Evolutionary conservation across 164 flowering plant genomes (phyloP).

Genomic region (Euptelea pleiosperma): DNA sequence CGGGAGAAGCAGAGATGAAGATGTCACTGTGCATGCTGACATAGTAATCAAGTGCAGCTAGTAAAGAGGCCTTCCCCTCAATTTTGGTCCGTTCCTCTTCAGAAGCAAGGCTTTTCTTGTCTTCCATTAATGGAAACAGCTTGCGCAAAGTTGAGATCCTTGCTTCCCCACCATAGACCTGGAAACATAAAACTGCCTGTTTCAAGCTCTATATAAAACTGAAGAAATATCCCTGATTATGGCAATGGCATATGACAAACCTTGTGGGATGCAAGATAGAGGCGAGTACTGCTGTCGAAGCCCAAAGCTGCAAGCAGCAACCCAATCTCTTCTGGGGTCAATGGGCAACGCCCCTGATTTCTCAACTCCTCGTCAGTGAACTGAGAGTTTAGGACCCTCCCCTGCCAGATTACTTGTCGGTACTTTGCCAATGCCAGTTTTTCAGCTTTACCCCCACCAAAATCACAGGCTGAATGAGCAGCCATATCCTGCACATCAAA

Average conservation of each 20-base stretch:
- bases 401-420: conserved; percentile 89
- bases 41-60: conserved; percentile 92
- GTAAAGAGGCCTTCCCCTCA: conserved; percentile 85
- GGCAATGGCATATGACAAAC: conserved; percentile 24
- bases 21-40: conserved; percentile 96
- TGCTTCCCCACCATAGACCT: conserved; percentile 99
- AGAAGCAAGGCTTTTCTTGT: conserved; percentile 91
- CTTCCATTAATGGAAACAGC: conserved; percentile 86
- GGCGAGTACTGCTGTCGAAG: conserved; percentile 80
- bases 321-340: conserved; percentile 99
- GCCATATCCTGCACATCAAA: conserved; percentile 80
- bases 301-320: conserved; percentile 89
- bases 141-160: conserved; percentile 67
- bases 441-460: conserved; percentile 99
- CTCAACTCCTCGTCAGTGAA: conserved; percentile 95
- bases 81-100: conserved; percentile 58
- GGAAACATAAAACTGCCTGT: conserved; percentile 7
- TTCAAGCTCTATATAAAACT: neutral
- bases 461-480: conserved; percentile 98
- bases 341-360: conserved; percentile 89
- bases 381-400: conserved; percentile 88
- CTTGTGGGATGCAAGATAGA: conserved; percentile 99
- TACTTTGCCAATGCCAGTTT: conserved; percentile 89
- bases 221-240: neutral
- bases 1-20: conserved; percentile 97